These are phyloP conservation scores for Pezicula rhizophila DNA, from an alignment of 2,329 filamentous ascomycete species.

Conservation along the genomic window DNA sequence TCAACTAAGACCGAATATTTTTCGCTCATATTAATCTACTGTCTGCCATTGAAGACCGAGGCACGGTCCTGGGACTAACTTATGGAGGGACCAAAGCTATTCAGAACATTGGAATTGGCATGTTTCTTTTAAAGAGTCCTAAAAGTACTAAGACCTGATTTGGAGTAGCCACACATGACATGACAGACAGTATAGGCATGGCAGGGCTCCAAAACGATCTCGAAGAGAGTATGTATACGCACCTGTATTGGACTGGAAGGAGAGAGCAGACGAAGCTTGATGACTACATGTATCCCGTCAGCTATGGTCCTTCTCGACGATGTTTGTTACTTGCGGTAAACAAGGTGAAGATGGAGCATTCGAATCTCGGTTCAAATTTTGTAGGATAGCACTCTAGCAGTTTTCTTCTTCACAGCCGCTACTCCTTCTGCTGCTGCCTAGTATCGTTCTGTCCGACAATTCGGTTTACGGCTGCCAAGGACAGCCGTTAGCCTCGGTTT, in stretches of 20 bases:
- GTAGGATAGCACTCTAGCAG: conserved; percentile 30
- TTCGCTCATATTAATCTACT: no score
- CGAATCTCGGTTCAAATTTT: background rate
- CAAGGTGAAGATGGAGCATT: background rate
- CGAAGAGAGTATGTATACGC: no score
- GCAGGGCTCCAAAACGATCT: no score
- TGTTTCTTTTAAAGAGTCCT: no score
- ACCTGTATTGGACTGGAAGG: conserved; percentile 80
- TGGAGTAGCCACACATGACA: no score
- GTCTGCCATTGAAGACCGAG: no score
- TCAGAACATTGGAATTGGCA: no score
- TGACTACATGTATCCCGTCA: conserved; percentile 38
- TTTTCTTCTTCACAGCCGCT: conserved; percentile 50
- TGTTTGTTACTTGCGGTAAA: background rate
- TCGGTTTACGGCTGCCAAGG: conserved; percentile 55
- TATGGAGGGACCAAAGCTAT: conserved; percentile 39
- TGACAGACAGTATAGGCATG: no score
- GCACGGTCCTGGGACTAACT: no score
- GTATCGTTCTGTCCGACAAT: conserved; percentile 77
- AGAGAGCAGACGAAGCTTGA: conserved; percentile 76
- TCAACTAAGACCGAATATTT: conserved; percentile 60
- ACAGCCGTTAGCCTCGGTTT: conserved; percentile 6
- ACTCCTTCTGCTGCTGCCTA: conserved; percentile 56
- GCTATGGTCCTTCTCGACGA: background rate
- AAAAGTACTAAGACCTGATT: no score